phyloP scores from a whole-genome alignment of 2,329 filamentous ascomycete genomes.

The Zopfia rhizophila region DNA sequence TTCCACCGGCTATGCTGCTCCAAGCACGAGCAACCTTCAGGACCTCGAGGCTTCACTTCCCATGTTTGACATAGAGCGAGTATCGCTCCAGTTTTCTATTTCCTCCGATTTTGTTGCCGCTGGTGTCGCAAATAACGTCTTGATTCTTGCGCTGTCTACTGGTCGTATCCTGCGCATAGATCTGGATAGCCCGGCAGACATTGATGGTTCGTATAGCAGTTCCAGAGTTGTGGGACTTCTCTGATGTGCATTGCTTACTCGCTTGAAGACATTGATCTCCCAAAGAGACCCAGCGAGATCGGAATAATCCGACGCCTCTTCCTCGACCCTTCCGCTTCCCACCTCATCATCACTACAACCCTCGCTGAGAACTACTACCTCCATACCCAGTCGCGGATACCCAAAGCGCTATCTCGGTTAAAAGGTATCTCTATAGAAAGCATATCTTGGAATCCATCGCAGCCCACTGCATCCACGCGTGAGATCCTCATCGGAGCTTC shows the following conservation, averaged over 20 bases:
- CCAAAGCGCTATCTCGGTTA: slow-evolving; percentile 81
- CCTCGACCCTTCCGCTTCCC: slow-evolving; percentile 94
- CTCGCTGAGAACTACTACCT: slow-evolving; percentile 98
- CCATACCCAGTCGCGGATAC: slow-evolving; percentile 91
- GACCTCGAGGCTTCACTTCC: slow-evolving; percentile 73
- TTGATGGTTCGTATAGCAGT: slow-evolving; percentile 72
- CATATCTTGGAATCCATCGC: slow-evolving; percentile 92
- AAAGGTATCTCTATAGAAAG: slow-evolving; percentile 89
- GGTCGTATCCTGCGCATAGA: slow-evolving; percentile 94
- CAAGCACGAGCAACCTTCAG: slow-evolving; percentile 70
- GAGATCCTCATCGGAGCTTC: slow-evolving; percentile 92
- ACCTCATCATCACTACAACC: slow-evolving; percentile 90
- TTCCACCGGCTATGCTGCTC: slow-evolving; percentile 77
- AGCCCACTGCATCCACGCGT: slow-evolving; percentile 91
- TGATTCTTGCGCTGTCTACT: slow-evolving; percentile 90
- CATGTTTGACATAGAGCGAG: slow-evolving; percentile 93
- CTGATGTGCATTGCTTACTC: slow-evolving; percentile 22
- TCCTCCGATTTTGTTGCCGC: slow-evolving; percentile 96
- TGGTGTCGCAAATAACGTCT: slow-evolving; percentile 96
- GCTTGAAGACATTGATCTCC: slow-evolving; percentile 87
- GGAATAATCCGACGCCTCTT: slow-evolving; percentile 96
- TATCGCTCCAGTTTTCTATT: slow-evolving; percentile 93
- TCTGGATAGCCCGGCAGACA: slow-evolving; percentile 90
- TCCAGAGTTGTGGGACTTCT: not conserved
- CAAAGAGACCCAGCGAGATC: slow-evolving; percentile 89